Conservation (phyloP, 2,329 filamentous ascomycete species). For the Aspergillus brunneoviolaceus region DNA sequence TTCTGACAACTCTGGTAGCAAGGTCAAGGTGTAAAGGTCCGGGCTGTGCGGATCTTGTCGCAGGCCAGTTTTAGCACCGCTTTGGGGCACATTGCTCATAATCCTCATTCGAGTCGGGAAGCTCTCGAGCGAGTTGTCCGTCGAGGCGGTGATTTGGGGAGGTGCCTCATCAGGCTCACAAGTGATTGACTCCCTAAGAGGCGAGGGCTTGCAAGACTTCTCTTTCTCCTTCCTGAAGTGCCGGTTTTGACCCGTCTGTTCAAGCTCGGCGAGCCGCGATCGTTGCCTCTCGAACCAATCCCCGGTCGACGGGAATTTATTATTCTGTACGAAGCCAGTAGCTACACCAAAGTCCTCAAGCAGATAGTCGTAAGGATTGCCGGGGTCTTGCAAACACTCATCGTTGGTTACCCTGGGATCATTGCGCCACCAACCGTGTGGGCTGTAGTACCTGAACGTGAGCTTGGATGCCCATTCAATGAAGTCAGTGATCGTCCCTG, state of each 20-base stretch:
- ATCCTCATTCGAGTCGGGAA: neutral
- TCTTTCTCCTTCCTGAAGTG: neutral
- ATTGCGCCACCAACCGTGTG: constrained; percentile 23
- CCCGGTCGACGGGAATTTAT: neutral
- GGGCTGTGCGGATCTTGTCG: neutral
- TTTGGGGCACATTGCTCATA: neutral
- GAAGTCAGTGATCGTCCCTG: constrained; percentile 11
- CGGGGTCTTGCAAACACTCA: constrained; percentile 11
- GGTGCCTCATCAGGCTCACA: neutral
- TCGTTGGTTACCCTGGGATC: constrained; percentile 6
- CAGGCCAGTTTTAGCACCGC: neutral
- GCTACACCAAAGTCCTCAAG: constrained; percentile 1
- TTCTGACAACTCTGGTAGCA: neutral
- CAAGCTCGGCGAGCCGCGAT: neutral
- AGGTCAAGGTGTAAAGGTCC: neutral
- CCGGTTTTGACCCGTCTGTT: neutral
- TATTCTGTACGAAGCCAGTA: neutral
- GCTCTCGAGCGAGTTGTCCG: neutral
- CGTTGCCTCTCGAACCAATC: neutral
- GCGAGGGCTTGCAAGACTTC: constrained; percentile 3
- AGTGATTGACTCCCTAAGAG: constrained; percentile 2
- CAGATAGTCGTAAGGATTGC: neutral
- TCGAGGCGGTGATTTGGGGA: too few species aligned
- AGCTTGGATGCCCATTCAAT: constrained; percentile 13
- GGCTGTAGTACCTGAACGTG: constrained; percentile 23